Conservation (phyloP, 345 rosid species). For the Dipteronia dyeriana region DNA sequence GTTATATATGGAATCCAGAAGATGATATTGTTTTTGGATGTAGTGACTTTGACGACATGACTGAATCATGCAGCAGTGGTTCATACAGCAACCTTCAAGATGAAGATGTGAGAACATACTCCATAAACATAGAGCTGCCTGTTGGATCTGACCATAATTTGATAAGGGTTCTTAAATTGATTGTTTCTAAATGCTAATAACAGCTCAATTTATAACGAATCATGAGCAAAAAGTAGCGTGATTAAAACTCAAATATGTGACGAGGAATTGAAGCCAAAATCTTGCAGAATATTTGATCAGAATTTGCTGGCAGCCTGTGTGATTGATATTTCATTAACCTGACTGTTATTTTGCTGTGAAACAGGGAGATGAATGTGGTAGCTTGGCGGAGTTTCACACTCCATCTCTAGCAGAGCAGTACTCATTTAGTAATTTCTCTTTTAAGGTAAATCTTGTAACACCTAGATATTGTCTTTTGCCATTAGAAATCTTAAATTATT, state of each 20-base stretch:
- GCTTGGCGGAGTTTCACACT: conserved; percentile 70
- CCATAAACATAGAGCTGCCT: neutral
- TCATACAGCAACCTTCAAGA: conserved; percentile 68
- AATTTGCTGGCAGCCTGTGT: conserved; percentile 1
- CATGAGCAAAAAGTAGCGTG: neutral
- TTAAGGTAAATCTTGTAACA: conserved; percentile 56
- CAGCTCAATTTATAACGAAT: neutral
- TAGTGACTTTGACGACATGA: conserved; percentile 79
- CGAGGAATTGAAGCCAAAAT: neutral
- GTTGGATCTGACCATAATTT: neutral
- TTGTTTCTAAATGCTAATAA: conserved; percentile 8
- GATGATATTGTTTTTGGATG: conserved; percentile 76
- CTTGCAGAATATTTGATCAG: neutral
- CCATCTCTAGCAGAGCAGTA: conserved; percentile 72
- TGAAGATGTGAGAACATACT: conserved; percentile 58
- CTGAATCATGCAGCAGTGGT: conserved; percentile 80
- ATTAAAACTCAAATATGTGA: neutral
- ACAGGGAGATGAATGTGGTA: conserved; percentile 86
- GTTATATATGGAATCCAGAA: conserved; percentile 89
- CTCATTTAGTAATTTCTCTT: conserved; percentile 95
- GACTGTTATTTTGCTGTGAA: conserved; percentile 17
- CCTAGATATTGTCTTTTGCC: neutral
- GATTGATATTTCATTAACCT: neutral
- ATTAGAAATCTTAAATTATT: neutral
- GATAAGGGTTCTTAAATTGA: neutral